Conservation (phyloP, 495 filamentous ascomycete species). For the Baudoinia panamericana region DNA sequence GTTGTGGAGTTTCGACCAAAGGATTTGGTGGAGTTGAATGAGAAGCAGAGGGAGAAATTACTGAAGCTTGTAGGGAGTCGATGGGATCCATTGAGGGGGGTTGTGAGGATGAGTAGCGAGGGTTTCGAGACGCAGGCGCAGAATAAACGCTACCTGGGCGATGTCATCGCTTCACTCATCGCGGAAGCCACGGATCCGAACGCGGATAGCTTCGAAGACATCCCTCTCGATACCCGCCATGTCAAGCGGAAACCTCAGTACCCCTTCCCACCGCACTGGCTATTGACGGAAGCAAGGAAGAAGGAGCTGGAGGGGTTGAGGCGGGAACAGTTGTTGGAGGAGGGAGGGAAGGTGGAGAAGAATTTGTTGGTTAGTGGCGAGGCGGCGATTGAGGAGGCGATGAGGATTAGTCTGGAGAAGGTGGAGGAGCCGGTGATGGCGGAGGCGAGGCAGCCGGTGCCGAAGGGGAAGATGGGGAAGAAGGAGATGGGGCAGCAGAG, state of each 20-base stretch:
- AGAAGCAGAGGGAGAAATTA: constrained; percentile 60
- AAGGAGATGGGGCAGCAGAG: constrained; percentile 16
- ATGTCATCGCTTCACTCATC: constrained; percentile 60
- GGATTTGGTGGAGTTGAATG: constrained; percentile 54
- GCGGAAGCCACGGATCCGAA: constrained; percentile 52
- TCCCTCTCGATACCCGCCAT: constrained; percentile 84
- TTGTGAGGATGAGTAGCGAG: constrained; percentile 84
- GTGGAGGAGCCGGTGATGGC: constrained; percentile 27
- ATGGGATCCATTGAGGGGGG: constrained; percentile 76
- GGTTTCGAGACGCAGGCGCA: constrained; percentile 73
- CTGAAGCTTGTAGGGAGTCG: constrained; percentile 77
- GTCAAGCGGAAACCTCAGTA: constrained; percentile 54
- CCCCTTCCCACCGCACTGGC: constrained; percentile 72
- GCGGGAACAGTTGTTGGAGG: constrained; percentile 34
- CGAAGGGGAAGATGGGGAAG: constrained; percentile 9
- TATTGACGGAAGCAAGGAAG: constrained; percentile 55
- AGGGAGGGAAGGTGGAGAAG: constrained; percentile 34
- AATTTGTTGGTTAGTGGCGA: constrained; percentile 44
- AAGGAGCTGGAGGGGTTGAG: constrained; percentile 48
- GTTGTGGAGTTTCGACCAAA: constrained; percentile 71
- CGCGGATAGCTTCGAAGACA: constrained; percentile 70
- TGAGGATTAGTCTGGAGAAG: constrained; percentile 21
- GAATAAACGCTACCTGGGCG: constrained; percentile 88
- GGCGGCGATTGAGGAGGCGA: constrained; percentile 35
- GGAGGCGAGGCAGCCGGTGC: constrained; percentile 12